A percentile compares a stretch with the other conserved stretches of the same genome.
Conservation (phyloP, 116 monocot genomes). For the Phalaenopsis hybrid region DNA sequence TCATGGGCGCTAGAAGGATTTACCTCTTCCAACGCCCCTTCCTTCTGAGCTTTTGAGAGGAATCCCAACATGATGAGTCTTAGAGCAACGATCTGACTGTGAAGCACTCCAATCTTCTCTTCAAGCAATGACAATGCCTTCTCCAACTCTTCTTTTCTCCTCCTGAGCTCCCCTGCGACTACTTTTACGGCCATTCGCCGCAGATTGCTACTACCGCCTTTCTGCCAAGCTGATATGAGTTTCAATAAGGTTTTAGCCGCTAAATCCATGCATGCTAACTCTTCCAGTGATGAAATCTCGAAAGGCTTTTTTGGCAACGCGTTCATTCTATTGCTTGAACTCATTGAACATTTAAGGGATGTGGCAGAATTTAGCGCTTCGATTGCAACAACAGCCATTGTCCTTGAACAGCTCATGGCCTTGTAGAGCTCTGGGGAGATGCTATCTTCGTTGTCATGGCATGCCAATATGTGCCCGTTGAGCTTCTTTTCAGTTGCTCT, state of each 20-base stretch:
- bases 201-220: background rate
- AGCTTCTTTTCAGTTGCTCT: constrained; percentile 20
- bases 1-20: background rate
- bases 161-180: background rate
- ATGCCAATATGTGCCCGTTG: background rate
- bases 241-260: constrained; percentile 14
- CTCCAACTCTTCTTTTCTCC: constrained; percentile 16
- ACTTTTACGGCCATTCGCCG: background rate
- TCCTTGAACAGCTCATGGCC: no score
- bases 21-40: background rate
- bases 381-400: no score
- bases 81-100: constrained; percentile 10
- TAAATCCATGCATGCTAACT: constrained; percentile 13
- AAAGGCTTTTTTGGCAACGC: no score
- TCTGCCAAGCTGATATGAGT: background rate
- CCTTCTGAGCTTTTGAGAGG: background rate
- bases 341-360: constrained; percentile 7
- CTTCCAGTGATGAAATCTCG: constrained; percentile 8
- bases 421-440: no score
- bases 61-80: constrained; percentile 19
- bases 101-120: constrained; percentile 21
- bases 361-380: constrained; percentile 10
- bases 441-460: no score
- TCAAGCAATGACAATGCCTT: constrained; percentile 14
- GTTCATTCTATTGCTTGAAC: background rate